A percentile compares a stretch with the other conserved stretches of the same genome.
Conservation (phyloP, 2,329 filamentous ascomycete genomes). For the Sporothrix schenckii region DNA sequence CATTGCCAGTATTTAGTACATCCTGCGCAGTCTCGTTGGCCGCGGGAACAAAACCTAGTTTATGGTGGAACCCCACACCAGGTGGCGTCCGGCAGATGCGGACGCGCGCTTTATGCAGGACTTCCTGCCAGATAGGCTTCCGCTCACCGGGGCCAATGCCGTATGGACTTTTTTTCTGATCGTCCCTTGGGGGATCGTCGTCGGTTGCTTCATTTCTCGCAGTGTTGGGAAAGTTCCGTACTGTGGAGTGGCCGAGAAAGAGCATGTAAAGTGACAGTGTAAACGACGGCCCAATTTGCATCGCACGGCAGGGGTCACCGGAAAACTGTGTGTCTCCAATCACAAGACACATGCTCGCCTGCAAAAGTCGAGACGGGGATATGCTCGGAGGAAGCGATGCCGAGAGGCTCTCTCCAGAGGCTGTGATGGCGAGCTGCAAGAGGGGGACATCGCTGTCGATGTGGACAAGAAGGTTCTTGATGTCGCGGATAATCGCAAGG, state of each 20-base stretch:
- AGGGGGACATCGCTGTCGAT: slow-evolving; percentile 92
- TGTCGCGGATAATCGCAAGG: slow-evolving; percentile 70
- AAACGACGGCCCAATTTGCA: slow-evolving; percentile 87
- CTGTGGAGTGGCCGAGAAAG: slow-evolving; percentile 70
- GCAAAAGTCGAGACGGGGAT: slow-evolving; percentile 85
- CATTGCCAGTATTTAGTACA: background rate
- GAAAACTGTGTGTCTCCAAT: slow-evolving; percentile 84
- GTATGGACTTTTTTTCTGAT: slow-evolving; percentile 41
- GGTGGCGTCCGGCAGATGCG: slow-evolving; percentile 74
- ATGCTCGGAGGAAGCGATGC: slow-evolving; percentile 78
- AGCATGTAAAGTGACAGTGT: slow-evolving; percentile 92
- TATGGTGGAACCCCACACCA: slow-evolving; percentile 51
- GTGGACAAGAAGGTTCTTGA: slow-evolving; percentile 70
- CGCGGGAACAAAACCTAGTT: slow-evolving; percentile 41
- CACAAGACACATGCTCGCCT: slow-evolving; percentile 89
- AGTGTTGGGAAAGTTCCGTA: background rate
- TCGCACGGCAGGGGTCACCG: slow-evolving; percentile 62
- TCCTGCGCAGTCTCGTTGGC: background rate
- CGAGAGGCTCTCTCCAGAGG: slow-evolving; percentile 84
- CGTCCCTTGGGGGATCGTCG: background rate
- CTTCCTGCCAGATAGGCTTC: slow-evolving; percentile 88
- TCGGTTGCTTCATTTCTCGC: background rate
- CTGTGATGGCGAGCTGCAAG: slow-evolving; percentile 90
- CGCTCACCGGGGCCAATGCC: slow-evolving; percentile 58
- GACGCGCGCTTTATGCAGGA: slow-evolving; percentile 87